Conservation (phyloP, 108 stramenopile species). For the Cyclotella distinguenda region DNA sequence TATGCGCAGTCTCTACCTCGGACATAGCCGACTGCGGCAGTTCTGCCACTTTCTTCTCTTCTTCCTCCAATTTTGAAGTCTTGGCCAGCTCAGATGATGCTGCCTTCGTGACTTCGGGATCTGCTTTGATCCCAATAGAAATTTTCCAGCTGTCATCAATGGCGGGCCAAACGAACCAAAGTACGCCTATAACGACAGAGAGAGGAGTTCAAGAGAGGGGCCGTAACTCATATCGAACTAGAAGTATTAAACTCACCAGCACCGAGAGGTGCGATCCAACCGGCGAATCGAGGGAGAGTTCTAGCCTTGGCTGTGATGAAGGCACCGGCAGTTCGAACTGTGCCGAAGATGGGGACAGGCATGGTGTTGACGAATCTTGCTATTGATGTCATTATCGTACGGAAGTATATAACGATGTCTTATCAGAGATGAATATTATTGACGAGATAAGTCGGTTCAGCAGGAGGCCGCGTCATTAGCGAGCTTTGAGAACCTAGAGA, state of each 20-base stretch:
- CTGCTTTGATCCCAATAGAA: conserved; percentile 40
- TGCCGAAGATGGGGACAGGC: conserved; percentile 50
- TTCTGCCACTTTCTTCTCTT: background rate
- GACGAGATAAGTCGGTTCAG: no score
- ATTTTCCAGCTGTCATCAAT: conserved; percentile 54
- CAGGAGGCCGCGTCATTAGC: no score
- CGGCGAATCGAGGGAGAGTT: conserved; percentile 38
- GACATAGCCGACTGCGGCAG: conserved; percentile 13
- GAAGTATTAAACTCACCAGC: conserved; percentile 22
- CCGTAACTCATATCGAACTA: background rate
- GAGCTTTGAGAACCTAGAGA: no score
- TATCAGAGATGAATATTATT: no score
- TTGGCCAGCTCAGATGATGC: conserved; percentile 8
- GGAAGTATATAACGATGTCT: no score
- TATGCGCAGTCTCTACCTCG: conserved; percentile 35
- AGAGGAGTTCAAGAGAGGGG: background rate
- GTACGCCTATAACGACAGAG: conserved; percentile 2
- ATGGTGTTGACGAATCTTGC: conserved; percentile 24
- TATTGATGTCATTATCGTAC: conserved; percentile 19
- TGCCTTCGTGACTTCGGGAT: conserved; percentile 40
- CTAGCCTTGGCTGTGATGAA: conserved; percentile 30
- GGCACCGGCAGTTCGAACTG: conserved; percentile 19
- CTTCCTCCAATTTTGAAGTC: background rate
- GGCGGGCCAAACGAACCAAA: conserved; percentile 64
- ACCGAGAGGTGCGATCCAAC: conserved; percentile 43